Evolutionary conservation across 805 yeast species (phyloP).

Genomic region (Teunomyces panamensis): DNA sequence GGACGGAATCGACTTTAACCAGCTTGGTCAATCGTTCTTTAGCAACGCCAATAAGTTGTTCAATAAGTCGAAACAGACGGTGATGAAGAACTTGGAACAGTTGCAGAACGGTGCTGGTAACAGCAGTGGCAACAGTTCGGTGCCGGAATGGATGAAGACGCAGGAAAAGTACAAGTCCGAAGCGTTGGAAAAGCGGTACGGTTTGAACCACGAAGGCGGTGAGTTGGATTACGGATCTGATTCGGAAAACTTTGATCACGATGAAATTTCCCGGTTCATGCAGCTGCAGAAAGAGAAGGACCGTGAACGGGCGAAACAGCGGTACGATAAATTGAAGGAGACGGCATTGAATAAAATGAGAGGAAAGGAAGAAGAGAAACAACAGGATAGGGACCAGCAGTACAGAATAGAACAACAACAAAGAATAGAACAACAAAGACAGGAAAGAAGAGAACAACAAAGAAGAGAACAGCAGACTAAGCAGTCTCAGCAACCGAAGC

Average conservation of each 20-base stretch:
- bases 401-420: neutral
- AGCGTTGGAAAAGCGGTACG: constrained; percentile 30
- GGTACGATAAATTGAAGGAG: constrained; percentile 17
- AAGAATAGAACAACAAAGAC: neutral
- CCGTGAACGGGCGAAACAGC: constrained; percentile 29
- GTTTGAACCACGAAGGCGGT: constrained; percentile 31
- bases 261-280: constrained; percentile 39
- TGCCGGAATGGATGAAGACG: constrained; percentile 76
- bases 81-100: constrained; percentile 61
- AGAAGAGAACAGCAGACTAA: too few relatives aligned
- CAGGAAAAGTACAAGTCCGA: constrained; percentile 46
- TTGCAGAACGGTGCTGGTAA: constrained; percentile 32
- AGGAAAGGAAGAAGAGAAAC: neutral
- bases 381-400: too few relatives aligned
- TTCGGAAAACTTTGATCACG: constrained; percentile 44
- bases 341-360: constrained; percentile 11
- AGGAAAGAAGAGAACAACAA: too few relatives aligned
- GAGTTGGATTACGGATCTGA: constrained; percentile 44
- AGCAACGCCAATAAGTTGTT: constrained; percentile 59
- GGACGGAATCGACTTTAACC: constrained; percentile 33
- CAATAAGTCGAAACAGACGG: constrained; percentile 56
- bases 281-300: constrained; percentile 34
- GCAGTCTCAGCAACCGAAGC: too few relatives aligned
- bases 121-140: constrained; percentile 14
- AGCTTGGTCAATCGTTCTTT: constrained; percentile 53